A percentile compares a stretch with the other conserved stretches of the same genome.
Evolutionary conservation across 2,329 filamentous ascomycete species (phyloP).

Genomic region (Colletotrichum navitas): DNA sequence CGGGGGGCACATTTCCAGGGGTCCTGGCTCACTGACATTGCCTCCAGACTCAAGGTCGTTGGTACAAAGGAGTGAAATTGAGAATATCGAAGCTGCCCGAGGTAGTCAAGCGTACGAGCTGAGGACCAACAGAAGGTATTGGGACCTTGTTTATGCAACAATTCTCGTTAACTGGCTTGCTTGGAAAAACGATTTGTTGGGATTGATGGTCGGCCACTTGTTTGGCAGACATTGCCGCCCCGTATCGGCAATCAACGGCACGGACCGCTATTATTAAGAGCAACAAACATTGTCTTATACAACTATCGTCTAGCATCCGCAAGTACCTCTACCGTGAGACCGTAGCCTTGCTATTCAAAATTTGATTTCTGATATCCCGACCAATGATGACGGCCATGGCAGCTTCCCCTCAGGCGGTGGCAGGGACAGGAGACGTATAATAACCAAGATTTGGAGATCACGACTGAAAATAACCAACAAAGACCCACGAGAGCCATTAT

Average conservation of each 20-base stretch:
- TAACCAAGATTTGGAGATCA: neutral
- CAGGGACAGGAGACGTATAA: neutral
- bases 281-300: neutral
- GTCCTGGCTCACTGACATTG: constrained; percentile 18
- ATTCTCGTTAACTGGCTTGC: constrained; percentile 10
- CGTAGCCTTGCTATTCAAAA: neutral
- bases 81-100: neutral
- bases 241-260: neutral
- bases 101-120: neutral
- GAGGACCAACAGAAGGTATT: neutral
- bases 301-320: neutral
- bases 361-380: neutral
- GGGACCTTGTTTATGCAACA: constrained; percentile 4
- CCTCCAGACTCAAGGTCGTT: constrained; percentile 16
- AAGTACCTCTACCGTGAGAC: neutral
- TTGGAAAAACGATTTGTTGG: constrained; percentile 22
- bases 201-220: neutral
- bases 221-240: neutral
- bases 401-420: neutral
- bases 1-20: constrained; percentile 18
- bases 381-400: neutral
- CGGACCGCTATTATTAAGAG: neutral
- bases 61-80: neutral
- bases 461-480: neutral
- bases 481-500: neutral